phyloP scores from a whole-genome alignment of 1,284 basidiomycete species.

The Agroathelia rolfsii region DNA sequence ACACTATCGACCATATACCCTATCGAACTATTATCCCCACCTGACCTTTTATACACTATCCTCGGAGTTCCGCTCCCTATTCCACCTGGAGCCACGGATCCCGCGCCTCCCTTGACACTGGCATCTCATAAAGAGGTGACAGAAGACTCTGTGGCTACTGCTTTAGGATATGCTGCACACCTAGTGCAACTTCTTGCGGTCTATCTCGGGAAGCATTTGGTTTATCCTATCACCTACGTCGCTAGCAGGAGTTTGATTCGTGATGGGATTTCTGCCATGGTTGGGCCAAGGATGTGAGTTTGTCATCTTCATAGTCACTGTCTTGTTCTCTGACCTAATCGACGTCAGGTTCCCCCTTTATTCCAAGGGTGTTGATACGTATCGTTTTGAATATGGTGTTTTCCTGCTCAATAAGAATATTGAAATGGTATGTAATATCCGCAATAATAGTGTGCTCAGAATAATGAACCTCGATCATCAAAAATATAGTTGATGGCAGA shows the following conservation, averaged over 20 bases:
- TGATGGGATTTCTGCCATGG: conserved; percentile 88
- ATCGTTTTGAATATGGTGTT: conserved; percentile 96
- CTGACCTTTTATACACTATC: conserved; percentile 79
- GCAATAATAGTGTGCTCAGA: no score
- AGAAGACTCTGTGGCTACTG: conserved; percentile 77
- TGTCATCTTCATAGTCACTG: conserved; percentile 6
- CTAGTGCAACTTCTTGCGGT: conserved; percentile 71
- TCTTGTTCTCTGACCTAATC: conserved; percentile 9
- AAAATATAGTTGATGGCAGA: conserved; percentile 75
- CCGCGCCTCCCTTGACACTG: conserved; percentile 75
- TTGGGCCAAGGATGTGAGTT: conserved; percentile 82
- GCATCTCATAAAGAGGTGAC: conserved; percentile 61
- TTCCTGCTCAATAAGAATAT: conserved; percentile 97
- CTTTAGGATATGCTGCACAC: conserved; percentile 82
- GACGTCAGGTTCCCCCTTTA: conserved; percentile 81
- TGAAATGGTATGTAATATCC: conserved; percentile 77
- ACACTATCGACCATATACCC: conserved; percentile 77
- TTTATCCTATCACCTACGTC: conserved; percentile 84
- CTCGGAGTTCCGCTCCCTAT: conserved; percentile 79
- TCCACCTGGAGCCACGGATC: conserved; percentile 63
- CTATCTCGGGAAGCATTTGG: conserved; percentile 70
- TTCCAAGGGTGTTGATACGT: conserved; percentile 88
- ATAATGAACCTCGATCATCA: conserved; percentile 11
- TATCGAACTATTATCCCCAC: conserved; percentile 73
- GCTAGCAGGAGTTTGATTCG: conserved; percentile 83